Evolutionary conservation across 768 basidiomycete species (phyloP).

Genomic region (Tricholoma terreum): DNA sequence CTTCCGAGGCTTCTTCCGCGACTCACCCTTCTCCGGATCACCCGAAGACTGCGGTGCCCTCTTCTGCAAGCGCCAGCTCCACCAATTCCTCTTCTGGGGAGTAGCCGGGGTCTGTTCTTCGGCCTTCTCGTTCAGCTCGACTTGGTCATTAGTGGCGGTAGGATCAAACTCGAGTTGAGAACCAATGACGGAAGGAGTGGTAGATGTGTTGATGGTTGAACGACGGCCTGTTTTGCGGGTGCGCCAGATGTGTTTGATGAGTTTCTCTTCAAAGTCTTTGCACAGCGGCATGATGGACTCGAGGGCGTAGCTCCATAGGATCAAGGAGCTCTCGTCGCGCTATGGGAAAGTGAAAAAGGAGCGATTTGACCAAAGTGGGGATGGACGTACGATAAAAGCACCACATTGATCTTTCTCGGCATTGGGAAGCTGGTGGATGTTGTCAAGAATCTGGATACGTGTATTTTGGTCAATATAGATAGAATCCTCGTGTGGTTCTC

Average conservation of each 20-base stretch:
- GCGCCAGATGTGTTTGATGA: conserved; percentile 82
- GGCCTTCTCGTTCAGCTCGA: conserved; percentile 33
- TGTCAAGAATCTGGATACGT: conserved; percentile 79
- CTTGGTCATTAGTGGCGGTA: neutral
- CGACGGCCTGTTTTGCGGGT: conserved; percentile 33
- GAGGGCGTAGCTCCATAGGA: conserved; percentile 79
- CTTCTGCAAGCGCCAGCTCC: conserved; percentile 46
- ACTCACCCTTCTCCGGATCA: conserved; percentile 40
- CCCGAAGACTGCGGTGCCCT: conserved; percentile 11
- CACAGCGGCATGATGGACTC: conserved; percentile 64
- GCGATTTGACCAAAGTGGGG: neutral
- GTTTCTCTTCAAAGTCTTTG: conserved; percentile 70
- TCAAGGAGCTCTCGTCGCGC: conserved; percentile 74
- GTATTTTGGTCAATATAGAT: conserved; percentile 77
- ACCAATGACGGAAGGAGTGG: conserved; percentile 13
- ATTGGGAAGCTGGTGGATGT: conserved; percentile 59
- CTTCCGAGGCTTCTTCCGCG: conserved; percentile 38
- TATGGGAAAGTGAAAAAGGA: conserved; percentile 11
- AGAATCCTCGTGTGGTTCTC: conserved; percentile 48
- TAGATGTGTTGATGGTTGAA: conserved; percentile 11
- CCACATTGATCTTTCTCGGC: conserved; percentile 90
- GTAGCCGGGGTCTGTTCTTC: conserved; percentile 16
- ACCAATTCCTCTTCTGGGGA: conserved; percentile 30
- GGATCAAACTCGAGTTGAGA: conserved; percentile 19
- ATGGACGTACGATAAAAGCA: conserved; percentile 65